These are phyloP conservation scores for Talaromyces sp. DNA, from an alignment of 2,329 filamentous ascomycete genomes.

Conservation along the genomic window DNA sequence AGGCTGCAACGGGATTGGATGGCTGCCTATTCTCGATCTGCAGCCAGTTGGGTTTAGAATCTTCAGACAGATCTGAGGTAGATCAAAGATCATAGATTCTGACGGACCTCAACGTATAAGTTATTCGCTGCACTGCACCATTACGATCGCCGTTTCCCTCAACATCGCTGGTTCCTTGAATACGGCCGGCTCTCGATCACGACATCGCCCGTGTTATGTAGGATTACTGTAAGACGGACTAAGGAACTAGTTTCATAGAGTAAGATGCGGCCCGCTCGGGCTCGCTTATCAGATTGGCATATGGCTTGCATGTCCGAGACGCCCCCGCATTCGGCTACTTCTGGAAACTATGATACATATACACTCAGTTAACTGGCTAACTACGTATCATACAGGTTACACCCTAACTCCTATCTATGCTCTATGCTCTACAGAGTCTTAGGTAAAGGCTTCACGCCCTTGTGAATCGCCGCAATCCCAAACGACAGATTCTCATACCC, in stretches of 20 bases:
- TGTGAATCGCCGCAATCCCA: conserved; percentile 93
- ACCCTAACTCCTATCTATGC: neutral
- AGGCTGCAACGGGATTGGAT: conserved; percentile 3
- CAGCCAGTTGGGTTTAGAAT: neutral
- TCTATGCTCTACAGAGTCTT: neutral
- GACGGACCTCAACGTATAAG: too few relatives aligned
- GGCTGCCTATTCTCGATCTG: neutral
- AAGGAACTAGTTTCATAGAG: neutral
- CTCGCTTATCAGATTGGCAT: too few relatives aligned
- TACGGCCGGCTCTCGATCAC: neutral
- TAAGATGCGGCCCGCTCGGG: neutral
- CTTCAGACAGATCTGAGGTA: too few relatives aligned
- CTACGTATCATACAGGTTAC: too few relatives aligned
- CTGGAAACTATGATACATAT: too few relatives aligned
- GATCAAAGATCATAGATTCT: too few relatives aligned
- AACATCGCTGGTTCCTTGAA: neutral
- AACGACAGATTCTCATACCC: conserved; percentile 88
- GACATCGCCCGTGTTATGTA: conserved; percentile 1
- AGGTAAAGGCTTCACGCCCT: conserved; percentile 72
- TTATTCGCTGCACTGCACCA: neutral
- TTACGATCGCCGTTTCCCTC: neutral
- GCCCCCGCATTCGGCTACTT: neutral
- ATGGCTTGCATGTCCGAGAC: conserved; percentile 2
- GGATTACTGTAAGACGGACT: neutral
- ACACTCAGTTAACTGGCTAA: conserved; percentile 6